A percentile compares a stretch with the other conserved stretches of the same genome.
Evolutionary conservation across 371 early-diverging fungal genomes (phyloP).

Genomic region (Chytridiales sp.): DNA sequence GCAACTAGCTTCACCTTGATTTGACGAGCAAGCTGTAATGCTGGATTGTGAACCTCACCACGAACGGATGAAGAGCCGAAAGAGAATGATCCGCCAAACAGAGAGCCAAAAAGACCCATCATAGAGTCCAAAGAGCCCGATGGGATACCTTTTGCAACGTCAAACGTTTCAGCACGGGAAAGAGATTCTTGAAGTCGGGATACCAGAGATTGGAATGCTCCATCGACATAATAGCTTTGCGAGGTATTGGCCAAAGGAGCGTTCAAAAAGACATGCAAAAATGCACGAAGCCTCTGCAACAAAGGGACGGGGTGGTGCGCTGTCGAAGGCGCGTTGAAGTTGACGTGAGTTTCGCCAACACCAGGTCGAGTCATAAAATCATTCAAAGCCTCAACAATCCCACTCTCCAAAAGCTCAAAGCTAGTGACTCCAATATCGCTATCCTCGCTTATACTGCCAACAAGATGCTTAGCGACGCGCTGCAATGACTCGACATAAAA

Average conservation of each 20-base stretch:
- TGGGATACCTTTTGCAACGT: constrained; percentile 53
- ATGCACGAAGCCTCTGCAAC: constrained; percentile 29
- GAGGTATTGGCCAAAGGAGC: constrained; percentile 42
- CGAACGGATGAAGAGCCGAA: background rate
- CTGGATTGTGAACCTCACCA: constrained; percentile 49
- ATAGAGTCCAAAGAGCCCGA: constrained; percentile 5
- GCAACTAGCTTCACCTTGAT: constrained; percentile 61
- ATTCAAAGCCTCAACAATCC: constrained; percentile 61
- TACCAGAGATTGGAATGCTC: constrained; percentile 50
- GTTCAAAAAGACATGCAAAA: constrained; percentile 57
- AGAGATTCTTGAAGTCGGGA: constrained; percentile 73
- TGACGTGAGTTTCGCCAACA: constrained; percentile 23
- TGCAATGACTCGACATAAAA: constrained; percentile 23
- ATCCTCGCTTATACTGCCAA: constrained; percentile 14
- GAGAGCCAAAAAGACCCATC: constrained; percentile 20
- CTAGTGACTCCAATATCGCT: constrained; percentile 59
- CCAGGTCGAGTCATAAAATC: constrained; percentile 50
- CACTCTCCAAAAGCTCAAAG: constrained; percentile 78
- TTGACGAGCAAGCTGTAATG: constrained; percentile 75
- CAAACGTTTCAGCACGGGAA: constrained; percentile 69
- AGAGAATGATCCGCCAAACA: background rate
- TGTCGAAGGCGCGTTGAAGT: constrained; percentile 16
- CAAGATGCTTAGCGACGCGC: constrained; percentile 37
- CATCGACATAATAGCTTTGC: constrained; percentile 24
- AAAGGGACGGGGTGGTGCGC: constrained; percentile 11